A percentile compares a stretch with the other conserved stretches of the same genome.
These are phyloP conservation scores for Sophora flavescens DNA, from an alignment of 306 rosid species.

Conservation along the genomic window DNA sequence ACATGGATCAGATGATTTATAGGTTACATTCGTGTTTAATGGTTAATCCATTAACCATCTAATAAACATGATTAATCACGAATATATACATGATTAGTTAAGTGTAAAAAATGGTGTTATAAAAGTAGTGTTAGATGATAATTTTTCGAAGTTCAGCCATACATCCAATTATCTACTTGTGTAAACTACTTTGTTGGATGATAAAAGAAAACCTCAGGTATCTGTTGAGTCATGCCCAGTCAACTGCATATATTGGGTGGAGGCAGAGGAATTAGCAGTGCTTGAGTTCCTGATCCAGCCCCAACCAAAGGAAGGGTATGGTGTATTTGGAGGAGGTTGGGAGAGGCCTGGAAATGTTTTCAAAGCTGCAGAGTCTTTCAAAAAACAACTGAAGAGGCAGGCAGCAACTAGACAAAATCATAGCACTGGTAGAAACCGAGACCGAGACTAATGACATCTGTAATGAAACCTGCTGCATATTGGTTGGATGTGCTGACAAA, in stretches of 20 bases:
- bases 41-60: too few relatives aligned
- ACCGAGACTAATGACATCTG: not conserved
- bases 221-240: conserved; percentile 81
- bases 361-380: conserved; percentile 70
- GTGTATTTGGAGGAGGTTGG: conserved; percentile 90
- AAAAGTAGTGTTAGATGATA: too few relatives aligned
- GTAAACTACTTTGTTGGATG: not conserved
- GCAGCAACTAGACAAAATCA: conserved; percentile 34
- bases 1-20: too few relatives aligned
- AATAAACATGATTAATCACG: too few relatives aligned
- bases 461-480: not conserved
- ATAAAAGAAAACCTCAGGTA: conserved; percentile 55
- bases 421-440: conserved; percentile 44
- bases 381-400: conserved; percentile 51
- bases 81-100: too few relatives aligned
- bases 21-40: too few relatives aligned
- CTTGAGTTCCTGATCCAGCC: conserved; percentile 81
- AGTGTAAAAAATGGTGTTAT: too few relatives aligned
- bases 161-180: not conserved
- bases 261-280: conserved; percentile 61
- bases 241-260: conserved; percentile 85
- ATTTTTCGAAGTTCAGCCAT: not conserved
- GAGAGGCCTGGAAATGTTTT: conserved; percentile 79
- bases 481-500: not conserved
- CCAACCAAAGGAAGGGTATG: conserved; percentile 72